Evolutionary conservation across 1,139 yeast genomes (phyloP).

Genomic region (Taiozyma sp.): DNA sequence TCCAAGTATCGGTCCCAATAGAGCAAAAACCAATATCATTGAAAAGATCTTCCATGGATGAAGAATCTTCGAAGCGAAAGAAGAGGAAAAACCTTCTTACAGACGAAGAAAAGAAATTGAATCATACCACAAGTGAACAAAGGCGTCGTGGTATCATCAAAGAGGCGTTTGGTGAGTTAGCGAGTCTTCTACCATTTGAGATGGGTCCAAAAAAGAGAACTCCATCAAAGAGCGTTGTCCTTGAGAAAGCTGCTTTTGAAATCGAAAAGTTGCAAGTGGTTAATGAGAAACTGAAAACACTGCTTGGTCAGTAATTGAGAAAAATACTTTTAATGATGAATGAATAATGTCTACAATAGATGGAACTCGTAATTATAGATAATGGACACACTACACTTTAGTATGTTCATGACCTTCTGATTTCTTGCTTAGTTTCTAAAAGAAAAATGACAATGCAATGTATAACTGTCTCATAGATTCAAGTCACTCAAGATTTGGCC

Average conservation of each 20-base stretch:
- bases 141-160: constrained; percentile 70
- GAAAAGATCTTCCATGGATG: background rate
- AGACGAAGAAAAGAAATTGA: constrained; percentile 63
- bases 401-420: background rate
- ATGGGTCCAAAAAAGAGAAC: constrained; percentile 20
- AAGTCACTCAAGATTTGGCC: constrained; percentile 78
- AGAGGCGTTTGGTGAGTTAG: constrained; percentile 50
- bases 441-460: background rate
- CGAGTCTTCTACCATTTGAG: constrained; percentile 20
- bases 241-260: constrained; percentile 30
- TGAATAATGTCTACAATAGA: background rate
- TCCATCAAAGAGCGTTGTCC: constrained; percentile 26
- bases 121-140: constrained; percentile 76
- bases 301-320: constrained; percentile 4
- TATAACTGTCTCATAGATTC: constrained; percentile 41
- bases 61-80: constrained; percentile 1
- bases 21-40: background rate
- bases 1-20: background rate
- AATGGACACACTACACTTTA: background rate
- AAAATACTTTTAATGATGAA: background rate
- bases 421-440: too few relatives aligned
- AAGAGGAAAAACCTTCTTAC: constrained; percentile 45
- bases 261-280: constrained; percentile 25
- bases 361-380: background rate
- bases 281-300: constrained; percentile 25